Evolutionary conservation across 352 stramenopile genomes (phyloP).

Genomic region (Globisporangium spinosum): DNA sequence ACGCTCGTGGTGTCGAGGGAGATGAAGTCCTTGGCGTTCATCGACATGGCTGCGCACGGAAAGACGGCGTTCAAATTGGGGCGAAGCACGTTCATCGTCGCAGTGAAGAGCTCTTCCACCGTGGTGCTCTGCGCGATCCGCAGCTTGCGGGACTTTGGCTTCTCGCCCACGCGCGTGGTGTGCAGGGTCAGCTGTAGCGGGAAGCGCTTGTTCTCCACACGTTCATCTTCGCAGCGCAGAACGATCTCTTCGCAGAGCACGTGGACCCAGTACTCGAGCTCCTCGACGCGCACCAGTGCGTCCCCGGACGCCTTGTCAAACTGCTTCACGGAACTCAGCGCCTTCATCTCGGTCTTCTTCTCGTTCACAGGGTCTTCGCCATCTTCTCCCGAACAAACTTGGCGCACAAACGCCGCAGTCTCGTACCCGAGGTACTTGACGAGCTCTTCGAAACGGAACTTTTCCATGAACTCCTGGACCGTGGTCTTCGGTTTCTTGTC

Average conservation of each 20-base stretch:
- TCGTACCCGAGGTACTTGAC: conserved; percentile 54
- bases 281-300: conserved; percentile 37
- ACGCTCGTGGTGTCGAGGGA: conserved; percentile 34
- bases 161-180: conserved; percentile 46
- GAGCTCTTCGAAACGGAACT: conserved; percentile 50
- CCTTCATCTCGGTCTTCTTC: conserved; percentile 63
- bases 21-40: conserved; percentile 74
- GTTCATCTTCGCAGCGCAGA: conserved; percentile 76
- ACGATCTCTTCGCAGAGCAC: conserved; percentile 74
- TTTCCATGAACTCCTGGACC: conserved; percentile 48
- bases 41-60: conserved; percentile 46
- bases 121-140: conserved; percentile 53
- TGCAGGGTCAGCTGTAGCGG: conserved; percentile 57
- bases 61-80: conserved; percentile 52
- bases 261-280: conserved; percentile 75
- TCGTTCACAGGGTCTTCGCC: conserved; percentile 67
- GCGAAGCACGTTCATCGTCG: conserved; percentile 48
- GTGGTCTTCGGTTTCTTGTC: conserved; percentile 28
- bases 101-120: conserved; percentile 48
- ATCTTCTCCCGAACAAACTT: conserved; percentile 62
- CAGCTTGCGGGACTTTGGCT: conserved; percentile 47
- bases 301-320: conserved; percentile 66
- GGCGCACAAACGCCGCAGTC: conserved; percentile 49
- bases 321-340: conserved; percentile 72
- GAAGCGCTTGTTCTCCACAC: conserved; percentile 72